These are phyloP conservation scores for Neonectria ditissima DNA, from an alignment of 2,329 filamentous ascomycete species.

Conservation along the genomic window DNA sequence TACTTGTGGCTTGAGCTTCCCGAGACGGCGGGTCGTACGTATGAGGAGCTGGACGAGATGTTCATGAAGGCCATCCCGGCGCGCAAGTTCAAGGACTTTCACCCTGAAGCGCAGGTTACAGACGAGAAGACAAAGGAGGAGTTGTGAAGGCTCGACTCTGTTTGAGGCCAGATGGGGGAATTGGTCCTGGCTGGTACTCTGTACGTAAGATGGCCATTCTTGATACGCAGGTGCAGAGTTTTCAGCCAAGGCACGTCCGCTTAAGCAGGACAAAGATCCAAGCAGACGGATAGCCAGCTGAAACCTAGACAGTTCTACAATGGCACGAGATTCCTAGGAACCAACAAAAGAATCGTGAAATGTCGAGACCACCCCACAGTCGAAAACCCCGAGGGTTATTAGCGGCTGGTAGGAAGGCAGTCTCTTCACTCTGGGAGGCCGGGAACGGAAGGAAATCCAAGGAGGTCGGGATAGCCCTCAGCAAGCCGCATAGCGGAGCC, in stretches of 20 bases:
- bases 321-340: not conserved
- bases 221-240: not conserved
- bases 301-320: not conserved
- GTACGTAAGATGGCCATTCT: too few species aligned
- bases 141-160: conserved; percentile 29
- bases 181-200: too few species aligned
- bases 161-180: not conserved
- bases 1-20: conserved; percentile 34
- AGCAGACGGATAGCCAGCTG: not conserved
- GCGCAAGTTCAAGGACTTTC: conserved; percentile 25
- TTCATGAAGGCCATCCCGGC: conserved; percentile 28
- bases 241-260: not conserved
- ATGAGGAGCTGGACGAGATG: conserved; percentile 36
- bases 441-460: conserved; percentile 68
- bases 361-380: conserved; percentile 67
- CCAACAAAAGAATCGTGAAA: conserved; percentile 29
- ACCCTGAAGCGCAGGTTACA: conserved; percentile 27
- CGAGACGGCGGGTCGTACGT: conserved; percentile 33
- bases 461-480: conserved; percentile 62
- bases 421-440: conserved; percentile 62
- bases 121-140: conserved; percentile 12
- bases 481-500: conserved; percentile 68
- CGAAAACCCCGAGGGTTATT: conserved; percentile 55
- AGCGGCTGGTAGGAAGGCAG: conserved; percentile 61
- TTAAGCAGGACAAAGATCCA: not conserved